Evolutionary conservation across 2,329 filamentous ascomycete species (phyloP), one percentile per base, ranked within the genome.

Genomic region (Daldinia sp.): DNA sequence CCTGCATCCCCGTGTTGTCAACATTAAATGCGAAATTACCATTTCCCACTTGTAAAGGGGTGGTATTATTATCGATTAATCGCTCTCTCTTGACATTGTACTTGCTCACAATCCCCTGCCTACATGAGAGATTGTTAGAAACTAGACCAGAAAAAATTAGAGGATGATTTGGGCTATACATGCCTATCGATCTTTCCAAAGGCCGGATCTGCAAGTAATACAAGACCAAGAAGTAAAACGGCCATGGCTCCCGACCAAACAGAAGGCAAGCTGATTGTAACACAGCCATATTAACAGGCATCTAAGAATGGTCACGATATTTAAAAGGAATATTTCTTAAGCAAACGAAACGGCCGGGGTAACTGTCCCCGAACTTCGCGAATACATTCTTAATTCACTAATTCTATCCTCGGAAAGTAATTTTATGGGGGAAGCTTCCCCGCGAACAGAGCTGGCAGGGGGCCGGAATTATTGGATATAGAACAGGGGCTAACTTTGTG

Each of bases 21-120:
- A 77, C 73, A 67, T 76, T 77, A 60, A 75, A 76, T 20, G 75
- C 75, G 44, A 77, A 76, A 56, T 77, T 74, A 2, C 75, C 75
- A 60, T 77, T 77, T 9, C 75, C 75, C 18, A 77, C 73, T 56
- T 77, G 74, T 6, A 77, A 71, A 50, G 75, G 73, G 13, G 75
- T 76, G 1, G 75, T 76, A 18, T 55, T 63, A 39, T 76, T 77
- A 44, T 74, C 68, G n/a, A 77, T 70, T 23, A 75, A 63, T 23
- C 13, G 53, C 12, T 73, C 73, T 13, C 74, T 74, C 37, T 69
- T 60, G 26, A 76, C 64, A 60, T 74, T 74, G 48, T 73, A 75
- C 42, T 67, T 70, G 10, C 70, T 72, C 18, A 76, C 72, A 9
- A 75, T 57, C 4, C 18, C 60, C 28, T 71, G 67, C 35, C 75